Base-by-base conservation (phyloP, 1,139 yeast species). In the Geotrichum cucujoidarum region DNA sequence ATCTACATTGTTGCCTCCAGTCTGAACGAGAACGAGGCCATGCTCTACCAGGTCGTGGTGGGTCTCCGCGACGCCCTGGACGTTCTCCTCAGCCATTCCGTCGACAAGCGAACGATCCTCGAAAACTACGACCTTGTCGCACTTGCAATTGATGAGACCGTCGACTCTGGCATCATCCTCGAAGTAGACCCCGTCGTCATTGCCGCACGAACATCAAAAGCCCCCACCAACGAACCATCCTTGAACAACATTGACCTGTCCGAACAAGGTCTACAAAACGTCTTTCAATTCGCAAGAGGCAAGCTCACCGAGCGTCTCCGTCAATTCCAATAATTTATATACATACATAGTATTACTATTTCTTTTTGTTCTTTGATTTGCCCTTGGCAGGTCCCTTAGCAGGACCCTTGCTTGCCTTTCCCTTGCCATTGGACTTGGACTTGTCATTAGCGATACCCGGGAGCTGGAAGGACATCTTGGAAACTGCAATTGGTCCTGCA, bases 171-270 rank as follows among this genome's bases (percentile, higher is more conserved):
- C 24, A 80, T 92, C 55, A 81, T 94, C 54, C 75, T 94, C 58
- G 97, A 92, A 67, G 83, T 89, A 36, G 97, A 92, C 61, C 81
- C 95, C 2, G 80, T 83, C 39, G 80, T 88, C 43, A 86, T 92
- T 59, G 92, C 90, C 4, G 79, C 95, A 17, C 77, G 98, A 66
- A 96, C 90, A 16, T 85, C 97, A 30, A 79, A 80, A 57, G 82
- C 94, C 27, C 96, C 97, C 31, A 67, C 77, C 24, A 76, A 73
- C 52, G 89, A 81, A 56, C 75, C 79, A 55, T 75, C 78, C 51
- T 67, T 80, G 59, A 76, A 81, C 61, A 77, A 79, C 57, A 78
- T 90, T 54, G 97, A 92, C 60, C 71, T 90, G 48, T 78, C 83
- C 54, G 97, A 92, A 67, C 87, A 83, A 67, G 96, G 97, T 47